These are phyloP conservation scores for Sechiopsis laciniata DNA, from an alignment of 306 rosid species.

Conservation along the genomic window DNA sequence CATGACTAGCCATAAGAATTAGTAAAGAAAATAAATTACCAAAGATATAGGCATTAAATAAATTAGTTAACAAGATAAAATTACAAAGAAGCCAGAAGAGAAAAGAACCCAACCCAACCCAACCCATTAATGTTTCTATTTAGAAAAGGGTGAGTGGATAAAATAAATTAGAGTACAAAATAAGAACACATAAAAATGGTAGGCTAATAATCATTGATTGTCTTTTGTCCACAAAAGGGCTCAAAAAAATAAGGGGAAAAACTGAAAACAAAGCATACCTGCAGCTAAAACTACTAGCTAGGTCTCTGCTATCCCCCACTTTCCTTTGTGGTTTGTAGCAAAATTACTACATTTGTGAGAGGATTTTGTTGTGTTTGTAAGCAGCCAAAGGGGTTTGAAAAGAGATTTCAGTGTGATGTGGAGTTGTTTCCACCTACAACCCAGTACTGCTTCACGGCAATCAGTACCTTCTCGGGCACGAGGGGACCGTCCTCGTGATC, in stretches of 20 bases:
- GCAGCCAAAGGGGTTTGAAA: not conserved
- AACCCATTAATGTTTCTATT: not conserved
- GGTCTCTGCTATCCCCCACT: not conserved
- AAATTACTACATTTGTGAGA: not conserved
- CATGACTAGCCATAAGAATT: not conserved
- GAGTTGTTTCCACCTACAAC: slow-evolving; percentile 63
- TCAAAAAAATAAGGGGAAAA: not conserved
- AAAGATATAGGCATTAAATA: slow-evolving; percentile 13
- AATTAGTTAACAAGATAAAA: slow-evolving; percentile 9
- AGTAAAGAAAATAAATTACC: not conserved
- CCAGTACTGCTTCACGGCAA: slow-evolving; percentile 96
- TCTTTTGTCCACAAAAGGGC: slow-evolving; percentile 5
- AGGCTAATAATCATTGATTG: not conserved
- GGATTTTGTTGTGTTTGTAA: not conserved
- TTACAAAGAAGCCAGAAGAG: slow-evolving; percentile 1
- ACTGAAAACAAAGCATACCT: slow-evolving; percentile 17
- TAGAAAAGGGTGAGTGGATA: not conserved
- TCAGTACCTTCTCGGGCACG: slow-evolving; percentile 75
- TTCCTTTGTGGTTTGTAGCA: not conserved
- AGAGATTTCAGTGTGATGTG: slow-evolving; percentile 38
- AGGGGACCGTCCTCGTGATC: slow-evolving; percentile 98
- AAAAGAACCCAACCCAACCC: not conserved
- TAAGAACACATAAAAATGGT: slow-evolving; percentile 3
- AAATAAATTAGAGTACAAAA: slow-evolving; percentile 19
- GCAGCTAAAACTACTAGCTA: not conserved